These are phyloP conservation scores for Plantago elongata DNA, from an alignment of 257 asterid genomes.

Conservation along the genomic window DNA sequence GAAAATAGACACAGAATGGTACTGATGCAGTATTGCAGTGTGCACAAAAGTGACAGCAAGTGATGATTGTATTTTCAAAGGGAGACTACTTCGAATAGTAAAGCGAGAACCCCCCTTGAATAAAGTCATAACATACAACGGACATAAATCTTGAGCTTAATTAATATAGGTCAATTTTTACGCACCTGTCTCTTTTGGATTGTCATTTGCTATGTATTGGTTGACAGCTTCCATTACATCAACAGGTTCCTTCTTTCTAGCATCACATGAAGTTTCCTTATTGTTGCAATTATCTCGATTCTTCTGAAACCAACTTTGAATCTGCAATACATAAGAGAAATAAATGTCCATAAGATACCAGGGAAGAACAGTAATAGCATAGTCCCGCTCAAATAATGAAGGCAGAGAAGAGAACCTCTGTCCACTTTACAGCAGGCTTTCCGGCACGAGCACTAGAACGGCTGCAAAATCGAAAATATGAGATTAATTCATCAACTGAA, in stretches of 20 bases:
- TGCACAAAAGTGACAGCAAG: neutral
- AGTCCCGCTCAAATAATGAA: constrained; percentile 10
- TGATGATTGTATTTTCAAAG: constrained; percentile 1
- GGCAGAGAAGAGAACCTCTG: constrained; percentile 48
- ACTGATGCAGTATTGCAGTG: neutral
- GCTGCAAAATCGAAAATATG: constrained; percentile 35
- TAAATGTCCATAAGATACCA: constrained; percentile 9
- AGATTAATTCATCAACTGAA: constrained; percentile 3
- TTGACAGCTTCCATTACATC: constrained; percentile 25
- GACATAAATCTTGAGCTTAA: constrained; percentile 5
- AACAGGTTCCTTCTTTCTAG: constrained; percentile 21
- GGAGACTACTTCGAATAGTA: constrained; percentile 3
- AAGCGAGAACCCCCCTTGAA: neutral
- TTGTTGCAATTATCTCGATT: constrained; percentile 29
- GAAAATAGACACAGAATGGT: neutral
- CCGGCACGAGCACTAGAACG: constrained; percentile 85
- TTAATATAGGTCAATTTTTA: constrained; percentile 18
- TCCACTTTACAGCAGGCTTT: constrained; percentile 72
- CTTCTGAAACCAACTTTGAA: constrained; percentile 64
- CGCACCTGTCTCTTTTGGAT: constrained; percentile 30
- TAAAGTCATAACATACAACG: constrained; percentile 9
- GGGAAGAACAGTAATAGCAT: constrained; percentile 7
- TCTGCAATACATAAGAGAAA: constrained; percentile 35
- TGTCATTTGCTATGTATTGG: constrained; percentile 27
- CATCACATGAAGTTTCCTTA: constrained; percentile 30